Evolutionary conservation across 2,329 filamentous ascomycete genomes (phyloP), one percentile per base, ranked within the genome.

Genomic region (Fusarium tjaetaba): DNA sequence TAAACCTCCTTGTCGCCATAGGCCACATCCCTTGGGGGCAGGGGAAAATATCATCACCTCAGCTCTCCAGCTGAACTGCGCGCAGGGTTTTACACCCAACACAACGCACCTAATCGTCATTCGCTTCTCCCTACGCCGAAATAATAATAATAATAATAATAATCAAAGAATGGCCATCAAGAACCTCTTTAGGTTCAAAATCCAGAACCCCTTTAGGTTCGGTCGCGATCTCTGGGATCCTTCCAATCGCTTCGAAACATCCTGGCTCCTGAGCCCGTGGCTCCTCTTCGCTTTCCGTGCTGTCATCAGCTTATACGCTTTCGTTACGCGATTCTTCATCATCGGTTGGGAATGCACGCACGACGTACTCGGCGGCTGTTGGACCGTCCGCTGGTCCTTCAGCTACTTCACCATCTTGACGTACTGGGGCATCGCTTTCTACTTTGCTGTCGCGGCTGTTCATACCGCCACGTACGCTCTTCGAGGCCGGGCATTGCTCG

Each of bases 351-450:
- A 89, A 68, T 90, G 90, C 78, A 83, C 85, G n/a, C 86, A 89
- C 79, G 80, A 81, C 39, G 58, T 70, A 3, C 74, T 79, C 16
- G 84, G 84, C 68, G 84, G 87, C 55, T 87, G 86, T 79, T 72
- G 79, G 39, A 79, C 77, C 3, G 87, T 89, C 32, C 83, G 85
- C 59, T 82, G 85, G 51, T 88, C 87, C 51, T 96, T 97, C 85
- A 94, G 91, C 77, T 97, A 90, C 86, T 97, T 97, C 85, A 97
- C 94, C 34, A 86, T 91, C 78, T 85, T 96, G 66, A 94, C 92
- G 15, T 96, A 92, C 86, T 96, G 93, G 93, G 93, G 93, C 4
- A 83, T 96, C 41, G 91, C 89, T 30, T 96, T 95, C 84, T 97
- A 97, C 86, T 92, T 92, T 80, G 85, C 91, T 64, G 84, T 91